Percentiles rank a stretch among this genome's conserved stretches.
Conservation (phyloP, 495 filamentous ascomycete genomes). For the Aspergillus sparsus region DNA sequence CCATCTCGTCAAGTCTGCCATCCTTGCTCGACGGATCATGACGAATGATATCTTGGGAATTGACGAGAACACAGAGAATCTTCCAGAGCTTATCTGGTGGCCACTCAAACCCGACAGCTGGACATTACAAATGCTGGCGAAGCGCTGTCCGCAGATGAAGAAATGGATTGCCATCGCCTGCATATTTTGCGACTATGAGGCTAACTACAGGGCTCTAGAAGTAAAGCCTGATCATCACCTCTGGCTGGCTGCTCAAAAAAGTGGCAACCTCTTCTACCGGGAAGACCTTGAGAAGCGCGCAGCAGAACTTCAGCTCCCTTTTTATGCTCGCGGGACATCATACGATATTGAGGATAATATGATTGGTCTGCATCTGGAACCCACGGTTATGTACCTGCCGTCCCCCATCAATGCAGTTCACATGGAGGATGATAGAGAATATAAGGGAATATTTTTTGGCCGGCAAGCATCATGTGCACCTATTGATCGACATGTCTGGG, state of each 20-base stretch:
- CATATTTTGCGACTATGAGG: neutral
- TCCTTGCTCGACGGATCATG: slow-evolving; percentile 8
- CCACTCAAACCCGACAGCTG: neutral
- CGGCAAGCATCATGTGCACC: no score
- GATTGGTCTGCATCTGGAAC: no score
- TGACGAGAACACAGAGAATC: neutral
- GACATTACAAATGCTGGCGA: neutral
- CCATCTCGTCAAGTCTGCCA: neutral
- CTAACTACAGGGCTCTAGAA: neutral
- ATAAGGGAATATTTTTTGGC: no score
- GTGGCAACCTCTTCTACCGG: neutral
- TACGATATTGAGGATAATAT: no score
- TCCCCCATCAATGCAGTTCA: no score
- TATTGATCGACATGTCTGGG: no score
- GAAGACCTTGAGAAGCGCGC: neutral
- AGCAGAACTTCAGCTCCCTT: neutral
- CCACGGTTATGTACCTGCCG: no score
- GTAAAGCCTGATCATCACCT: neutral
- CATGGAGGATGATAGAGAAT: no score
- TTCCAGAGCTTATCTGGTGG: neutral
- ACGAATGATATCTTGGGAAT: slow-evolving; percentile 4
- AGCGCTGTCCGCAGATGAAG: neutral
- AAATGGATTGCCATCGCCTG: neutral
- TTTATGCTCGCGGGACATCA: no score
- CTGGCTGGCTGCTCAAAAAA: neutral